Evolutionary conservation across 2,329 filamentous ascomycete species (phyloP).

Genomic region (Chaetomiaceae sp.): DNA sequence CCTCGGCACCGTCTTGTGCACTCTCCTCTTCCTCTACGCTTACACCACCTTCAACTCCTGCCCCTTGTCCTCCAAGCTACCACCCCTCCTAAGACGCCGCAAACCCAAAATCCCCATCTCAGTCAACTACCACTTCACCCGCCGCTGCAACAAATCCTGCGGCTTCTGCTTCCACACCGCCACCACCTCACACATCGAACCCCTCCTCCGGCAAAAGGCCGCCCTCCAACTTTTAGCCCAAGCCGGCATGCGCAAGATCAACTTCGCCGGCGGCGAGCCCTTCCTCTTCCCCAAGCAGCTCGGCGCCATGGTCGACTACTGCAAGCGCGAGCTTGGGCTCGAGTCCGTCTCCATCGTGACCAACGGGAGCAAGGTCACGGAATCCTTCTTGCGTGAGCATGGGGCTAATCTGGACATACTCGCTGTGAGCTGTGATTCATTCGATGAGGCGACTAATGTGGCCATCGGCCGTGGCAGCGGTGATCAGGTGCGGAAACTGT

Average conservation of each 20-base stretch:
- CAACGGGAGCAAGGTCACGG: slow-evolving; percentile 46
- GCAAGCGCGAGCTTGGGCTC: slow-evolving; percentile 44
- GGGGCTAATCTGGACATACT: slow-evolving; percentile 48
- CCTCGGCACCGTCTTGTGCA: background rate
- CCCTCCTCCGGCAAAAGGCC: slow-evolving; percentile 38
- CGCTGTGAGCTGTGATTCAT: slow-evolving; percentile 53
- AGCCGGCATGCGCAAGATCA: slow-evolving; percentile 32
- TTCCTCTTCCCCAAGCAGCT: slow-evolving; percentile 35
- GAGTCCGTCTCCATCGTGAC: slow-evolving; percentile 51
- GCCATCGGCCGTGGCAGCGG: slow-evolving; percentile 48
- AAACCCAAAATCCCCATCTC: slow-evolving; percentile 15
- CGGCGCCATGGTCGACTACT: slow-evolving; percentile 39
- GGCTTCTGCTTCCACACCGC: slow-evolving; percentile 56
- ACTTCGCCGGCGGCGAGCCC: slow-evolving; percentile 33
- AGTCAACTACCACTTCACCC: slow-evolving; percentile 23
- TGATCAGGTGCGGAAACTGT: slow-evolving; percentile 42
- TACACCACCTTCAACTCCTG: background rate
- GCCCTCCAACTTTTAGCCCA: slow-evolving; percentile 43
- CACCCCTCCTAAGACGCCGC: background rate
- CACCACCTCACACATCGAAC: slow-evolving; percentile 41
- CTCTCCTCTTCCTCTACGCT: background rate
- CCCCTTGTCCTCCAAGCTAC: background rate
- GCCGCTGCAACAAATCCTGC: slow-evolving; percentile 31
- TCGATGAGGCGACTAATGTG: slow-evolving; percentile 46
- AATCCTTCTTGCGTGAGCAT: slow-evolving; percentile 40